Conservation (phyloP, 495 filamentous ascomycete genomes). For the Penicillium riverlandense region DNA sequence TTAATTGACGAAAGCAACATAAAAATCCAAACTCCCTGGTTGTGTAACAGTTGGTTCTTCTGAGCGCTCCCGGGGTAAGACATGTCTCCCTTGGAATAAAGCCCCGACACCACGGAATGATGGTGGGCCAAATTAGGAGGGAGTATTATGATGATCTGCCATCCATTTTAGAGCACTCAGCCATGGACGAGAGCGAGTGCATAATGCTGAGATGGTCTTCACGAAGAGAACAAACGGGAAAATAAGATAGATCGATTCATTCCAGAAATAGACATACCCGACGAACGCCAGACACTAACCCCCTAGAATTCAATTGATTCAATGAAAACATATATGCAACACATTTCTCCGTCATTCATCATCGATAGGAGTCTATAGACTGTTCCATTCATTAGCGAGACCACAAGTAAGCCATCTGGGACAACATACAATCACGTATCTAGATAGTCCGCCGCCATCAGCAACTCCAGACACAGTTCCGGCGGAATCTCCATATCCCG, state of each 20-base stretch:
- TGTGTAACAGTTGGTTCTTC: too few relatives aligned
- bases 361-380: too few relatives aligned
- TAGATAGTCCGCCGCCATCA: constrained; percentile 78
- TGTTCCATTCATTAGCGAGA: too few relatives aligned
- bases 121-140: background rate
- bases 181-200: background rate
- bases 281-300: constrained; percentile 4
- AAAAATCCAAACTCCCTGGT: too few relatives aligned
- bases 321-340: background rate
- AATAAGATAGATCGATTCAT: background rate
- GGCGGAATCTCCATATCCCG: constrained; percentile 84
- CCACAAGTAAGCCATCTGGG: background rate
- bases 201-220: background rate
- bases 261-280: background rate
- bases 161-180: background rate
- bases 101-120: background rate
- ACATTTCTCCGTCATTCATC: constrained; percentile 13
- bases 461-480: constrained; percentile 69
- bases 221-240: background rate
- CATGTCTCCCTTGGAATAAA: background rate
- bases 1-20: too few relatives aligned
- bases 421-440: constrained; percentile 31
- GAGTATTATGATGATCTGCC: background rate
- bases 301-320: background rate
- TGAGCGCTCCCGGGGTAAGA: too few relatives aligned